A percentile compares a stretch with the other conserved stretches of the same genome.
Evolutionary conservation across 306 rosid species (phyloP).

Genomic region (Lotus japonicus): DNA sequence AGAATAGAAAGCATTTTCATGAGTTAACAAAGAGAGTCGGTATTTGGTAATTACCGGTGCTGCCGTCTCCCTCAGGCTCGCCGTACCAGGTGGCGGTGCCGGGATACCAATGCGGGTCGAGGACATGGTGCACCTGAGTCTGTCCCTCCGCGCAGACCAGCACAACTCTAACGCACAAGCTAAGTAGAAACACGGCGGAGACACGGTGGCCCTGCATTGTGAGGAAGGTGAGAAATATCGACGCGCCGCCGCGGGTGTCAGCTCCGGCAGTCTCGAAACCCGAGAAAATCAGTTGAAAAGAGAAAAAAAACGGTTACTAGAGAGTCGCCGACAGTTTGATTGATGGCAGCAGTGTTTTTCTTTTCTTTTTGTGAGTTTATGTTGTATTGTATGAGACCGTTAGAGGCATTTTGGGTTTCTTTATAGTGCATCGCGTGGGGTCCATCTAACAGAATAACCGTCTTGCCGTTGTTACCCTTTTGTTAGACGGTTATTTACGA

Average conservation of each 20-base stretch:
- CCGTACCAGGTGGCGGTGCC: slow-evolving; percentile 97
- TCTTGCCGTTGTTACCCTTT: slow-evolving; percentile 14
- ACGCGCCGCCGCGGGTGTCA: slow-evolving; percentile 4
- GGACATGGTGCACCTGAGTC: slow-evolving; percentile 22
- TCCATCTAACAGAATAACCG: background rate
- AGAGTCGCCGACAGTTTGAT: slow-evolving; percentile 40
- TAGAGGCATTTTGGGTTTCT: background rate
- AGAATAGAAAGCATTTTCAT: too few species aligned
- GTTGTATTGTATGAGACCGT: slow-evolving; percentile 23
- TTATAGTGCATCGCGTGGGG: background rate
- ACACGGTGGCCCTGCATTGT: slow-evolving; percentile 42
- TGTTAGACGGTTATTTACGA: slow-evolving; percentile 22
- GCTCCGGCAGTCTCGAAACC: slow-evolving; percentile 2
- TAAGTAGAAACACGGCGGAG: slow-evolving; percentile 5
- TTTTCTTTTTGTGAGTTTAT: background rate
- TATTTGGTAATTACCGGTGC: slow-evolving; percentile 48
- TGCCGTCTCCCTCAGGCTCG: slow-evolving; percentile 91
- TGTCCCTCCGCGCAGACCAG: slow-evolving; percentile 15
- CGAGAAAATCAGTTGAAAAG: slow-evolving; percentile 16
- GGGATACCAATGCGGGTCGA: slow-evolving; percentile 57
- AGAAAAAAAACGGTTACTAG: background rate
- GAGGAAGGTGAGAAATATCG: background rate
- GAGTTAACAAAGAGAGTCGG: background rate
- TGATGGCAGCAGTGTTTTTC: slow-evolving; percentile 10
- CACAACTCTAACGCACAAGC: slow-evolving; percentile 6